phyloP scores from a whole-genome alignment of 1,139 yeast genomes.

The Pichia sp. region DNA sequence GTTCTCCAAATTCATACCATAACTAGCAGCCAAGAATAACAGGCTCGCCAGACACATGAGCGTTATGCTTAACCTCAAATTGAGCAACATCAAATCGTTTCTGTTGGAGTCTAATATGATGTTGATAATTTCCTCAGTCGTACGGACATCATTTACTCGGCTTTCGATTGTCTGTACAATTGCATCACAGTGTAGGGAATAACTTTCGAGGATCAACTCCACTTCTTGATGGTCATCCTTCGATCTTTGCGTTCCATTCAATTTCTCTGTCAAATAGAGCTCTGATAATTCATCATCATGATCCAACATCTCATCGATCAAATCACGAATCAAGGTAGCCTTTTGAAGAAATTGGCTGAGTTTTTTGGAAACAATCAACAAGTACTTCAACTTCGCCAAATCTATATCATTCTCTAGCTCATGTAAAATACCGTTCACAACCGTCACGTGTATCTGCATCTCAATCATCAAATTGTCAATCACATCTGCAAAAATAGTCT shows the following conservation, averaged over 20 bases:
- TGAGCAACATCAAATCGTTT: constrained; percentile 71
- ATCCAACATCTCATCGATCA: constrained; percentile 81
- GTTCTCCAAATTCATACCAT: constrained; percentile 78
- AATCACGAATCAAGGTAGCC: constrained; percentile 75
- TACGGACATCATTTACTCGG: constrained; percentile 62
- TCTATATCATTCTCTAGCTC: constrained; percentile 86
- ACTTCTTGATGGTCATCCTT: constrained; percentile 57
- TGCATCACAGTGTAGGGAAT: constrained; percentile 74
- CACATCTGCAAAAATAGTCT: constrained; percentile 80
- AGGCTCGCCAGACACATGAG: constrained; percentile 56
- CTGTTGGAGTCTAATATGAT: constrained; percentile 75
- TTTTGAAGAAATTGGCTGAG: constrained; percentile 80
- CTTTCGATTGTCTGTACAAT: constrained; percentile 76
- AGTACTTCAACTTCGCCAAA: constrained; percentile 71
- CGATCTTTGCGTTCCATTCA: constrained; percentile 28
- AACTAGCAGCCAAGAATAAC: constrained; percentile 67
- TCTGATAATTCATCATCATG: constrained; percentile 74
- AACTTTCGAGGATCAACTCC: constrained; percentile 70
- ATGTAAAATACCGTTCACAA: constrained; percentile 69
- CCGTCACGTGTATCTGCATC: constrained; percentile 67
- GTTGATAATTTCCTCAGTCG: constrained; percentile 78
- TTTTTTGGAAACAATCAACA: constrained; percentile 77
- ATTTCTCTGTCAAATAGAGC: constrained; percentile 56
- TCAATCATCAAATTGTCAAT: constrained; percentile 83
- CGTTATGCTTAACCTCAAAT: constrained; percentile 63